These are phyloP conservation scores for Vitis hybrid DNA, from an alignment of 177 flowering plant species.

Conservation along the genomic window DNA sequence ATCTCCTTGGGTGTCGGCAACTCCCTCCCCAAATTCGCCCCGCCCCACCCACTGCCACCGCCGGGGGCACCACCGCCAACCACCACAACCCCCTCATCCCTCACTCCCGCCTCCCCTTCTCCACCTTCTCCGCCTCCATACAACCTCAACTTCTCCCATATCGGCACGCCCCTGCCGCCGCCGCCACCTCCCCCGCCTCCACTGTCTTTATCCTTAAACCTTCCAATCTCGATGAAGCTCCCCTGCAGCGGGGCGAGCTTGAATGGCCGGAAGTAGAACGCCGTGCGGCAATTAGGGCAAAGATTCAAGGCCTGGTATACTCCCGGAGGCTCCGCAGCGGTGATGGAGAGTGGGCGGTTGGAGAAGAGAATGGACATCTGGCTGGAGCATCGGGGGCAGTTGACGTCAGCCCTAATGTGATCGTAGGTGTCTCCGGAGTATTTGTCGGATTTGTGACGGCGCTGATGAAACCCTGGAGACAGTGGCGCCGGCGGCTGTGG, in stretches of 20 bases:
- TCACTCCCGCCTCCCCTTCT: slow-evolving; percentile 5
- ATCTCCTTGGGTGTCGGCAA: slow-evolving; percentile 45
- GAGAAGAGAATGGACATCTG: slow-evolving; percentile 32
- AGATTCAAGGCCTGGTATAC: slow-evolving; percentile 35
- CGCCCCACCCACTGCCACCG: slow-evolving; percentile 9
- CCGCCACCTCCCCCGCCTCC: neutral
- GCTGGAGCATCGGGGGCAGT: slow-evolving; percentile 37
- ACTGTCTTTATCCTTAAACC: slow-evolving; percentile 1
- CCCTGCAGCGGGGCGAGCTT: slow-evolving; percentile 35
- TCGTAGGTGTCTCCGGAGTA: slow-evolving; percentile 29
- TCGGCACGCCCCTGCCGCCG: neutral
- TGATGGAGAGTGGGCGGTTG: slow-evolving; percentile 32
- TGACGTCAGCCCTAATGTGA: slow-evolving; percentile 30
- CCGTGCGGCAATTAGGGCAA: slow-evolving; percentile 35
- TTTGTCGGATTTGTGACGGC: slow-evolving; percentile 28
- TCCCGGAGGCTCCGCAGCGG: slow-evolving; percentile 22
- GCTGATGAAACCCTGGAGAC: slow-evolving; percentile 21
- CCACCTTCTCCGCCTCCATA: neutral
- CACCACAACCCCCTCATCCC: neutral
- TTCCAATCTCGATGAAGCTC: slow-evolving; percentile 21
- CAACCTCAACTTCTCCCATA: slow-evolving; percentile 1
- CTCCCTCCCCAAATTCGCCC: slow-evolving; percentile 20
- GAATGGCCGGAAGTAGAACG: slow-evolving; percentile 32
- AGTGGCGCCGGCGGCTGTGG: neutral
- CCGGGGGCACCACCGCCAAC: slow-evolving; percentile 7